A percentile compares a stretch with the other conserved stretches of the same genome.
Conservation (phyloP, 1,139 yeast species). For the Ogataea hybrid region DNA sequence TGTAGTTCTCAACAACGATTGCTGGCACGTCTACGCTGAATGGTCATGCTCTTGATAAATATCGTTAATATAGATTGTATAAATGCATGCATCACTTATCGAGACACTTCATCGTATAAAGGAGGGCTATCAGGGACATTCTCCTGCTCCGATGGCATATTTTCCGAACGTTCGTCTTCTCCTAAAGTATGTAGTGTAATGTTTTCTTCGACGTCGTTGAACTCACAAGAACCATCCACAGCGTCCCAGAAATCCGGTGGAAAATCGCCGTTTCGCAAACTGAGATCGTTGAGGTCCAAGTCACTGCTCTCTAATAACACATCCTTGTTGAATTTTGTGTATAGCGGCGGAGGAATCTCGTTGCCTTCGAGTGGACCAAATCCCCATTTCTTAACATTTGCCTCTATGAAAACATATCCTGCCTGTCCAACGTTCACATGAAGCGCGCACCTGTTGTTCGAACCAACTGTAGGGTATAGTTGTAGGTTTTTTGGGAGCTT, state of each 20-base stretch:
- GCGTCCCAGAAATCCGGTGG: constrained; percentile 49
- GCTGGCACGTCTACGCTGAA: constrained; percentile 91
- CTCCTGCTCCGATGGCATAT: not conserved
- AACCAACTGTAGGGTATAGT: constrained; percentile 50
- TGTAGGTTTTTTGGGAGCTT: constrained; percentile 37
- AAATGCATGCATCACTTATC: not conserved
- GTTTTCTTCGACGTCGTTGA: constrained; percentile 26
- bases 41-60: constrained; percentile 58
- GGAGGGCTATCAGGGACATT: not conserved
- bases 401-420: constrained; percentile 59
- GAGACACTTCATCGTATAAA: not conserved
- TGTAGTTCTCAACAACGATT: constrained; percentile 73
- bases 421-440: constrained; percentile 58
- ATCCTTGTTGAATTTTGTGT: constrained; percentile 53
- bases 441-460: constrained; percentile 50
- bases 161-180: constrained; percentile 6
- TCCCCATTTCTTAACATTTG: constrained; percentile 64
- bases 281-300: constrained; percentile 48
- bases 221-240: constrained; percentile 25
- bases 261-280: constrained; percentile 48
- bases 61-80: not conserved
- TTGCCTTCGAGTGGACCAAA: constrained; percentile 58
- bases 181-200: constrained; percentile 23
- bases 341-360: constrained; percentile 64
- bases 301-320: constrained; percentile 54